Base-by-base conservation (phyloP, 306 rosid species). In the Pyrus betulifolia region DNA sequence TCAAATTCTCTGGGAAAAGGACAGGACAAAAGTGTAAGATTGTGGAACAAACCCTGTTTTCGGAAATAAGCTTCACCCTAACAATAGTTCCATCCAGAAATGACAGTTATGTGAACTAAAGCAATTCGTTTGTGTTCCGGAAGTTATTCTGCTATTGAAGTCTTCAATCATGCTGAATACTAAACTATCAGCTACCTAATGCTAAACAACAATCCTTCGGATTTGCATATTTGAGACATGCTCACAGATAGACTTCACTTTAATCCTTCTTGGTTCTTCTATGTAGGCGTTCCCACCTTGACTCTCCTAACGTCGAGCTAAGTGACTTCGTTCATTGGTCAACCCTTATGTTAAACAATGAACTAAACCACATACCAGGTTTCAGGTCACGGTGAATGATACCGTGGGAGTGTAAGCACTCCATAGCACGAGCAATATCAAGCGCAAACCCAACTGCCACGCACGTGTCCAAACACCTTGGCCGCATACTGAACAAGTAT, bases 361-460 rank as follows among this genome's bases (percentile, higher is more conserved):
- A 71, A 61, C 51, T 44, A 52, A 74, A 74, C 49, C 14, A 71
- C n/a, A 17, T 90, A 93, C 98, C 98, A 11, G 98, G 98, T 76
- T 93, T 93, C 69, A 93, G 93, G 87, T 93, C 98, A 6, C 97
- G 91, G 79, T 93, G 98, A 84, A 91, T 93, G 82, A 93, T 91
- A 83, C 97, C 98, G 9, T 93, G 97, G 73, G 97, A 87, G 84
- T 93, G 98, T 76, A 92, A 83, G 79, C 97, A 90, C 74, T 90
- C 96, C 93, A 90, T 90, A 22, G 97, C 96, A 33, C 97, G 88
- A 33, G 96, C 93, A 75, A 92, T 90, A 77, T 90, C 97, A 77
- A 92, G 96, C 38, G 97, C 96, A 78, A 90, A 92, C 74, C 89
- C 93, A 63, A 92, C 88, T 1, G 89, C 96, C 67, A 90, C 88